Evolutionary conservation across 257 asterid genomes (phyloP).

Genomic region (Craterostigma plantagineum): DNA sequence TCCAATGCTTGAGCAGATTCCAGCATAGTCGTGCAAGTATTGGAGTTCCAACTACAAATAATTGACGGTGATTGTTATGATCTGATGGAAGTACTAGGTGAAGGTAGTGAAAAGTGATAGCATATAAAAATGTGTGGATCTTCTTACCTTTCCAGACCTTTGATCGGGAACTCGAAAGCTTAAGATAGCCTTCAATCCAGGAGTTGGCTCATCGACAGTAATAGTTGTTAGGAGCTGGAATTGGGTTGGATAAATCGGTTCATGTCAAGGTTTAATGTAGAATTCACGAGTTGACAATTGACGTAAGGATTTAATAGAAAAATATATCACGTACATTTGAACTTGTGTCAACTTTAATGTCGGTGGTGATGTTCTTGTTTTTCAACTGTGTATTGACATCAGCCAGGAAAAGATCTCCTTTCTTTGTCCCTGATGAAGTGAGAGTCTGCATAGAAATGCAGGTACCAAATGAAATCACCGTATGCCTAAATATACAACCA

Average conservation of each 20-base stretch:
- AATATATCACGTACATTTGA: conserved; percentile 26
- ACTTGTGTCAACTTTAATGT: conserved; percentile 39
- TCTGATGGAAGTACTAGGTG: no score
- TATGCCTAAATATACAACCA: neutral
- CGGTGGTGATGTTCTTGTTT: conserved; percentile 43
- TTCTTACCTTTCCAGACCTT: conserved; percentile 27
- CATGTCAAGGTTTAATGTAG: neutral
- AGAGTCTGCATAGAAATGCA: conserved; percentile 25
- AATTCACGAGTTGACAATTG: neutral
- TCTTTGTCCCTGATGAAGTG: conserved; percentile 39
- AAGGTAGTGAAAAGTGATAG: no score
- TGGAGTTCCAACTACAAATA: conserved; percentile 27
- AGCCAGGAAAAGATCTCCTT: conserved; percentile 37
- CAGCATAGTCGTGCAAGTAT: conserved; percentile 31
- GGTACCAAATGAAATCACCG: neutral
- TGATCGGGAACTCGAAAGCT: conserved; percentile 30
- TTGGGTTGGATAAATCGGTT: neutral
- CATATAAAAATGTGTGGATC: neutral
- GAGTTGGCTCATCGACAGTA: conserved; percentile 21
- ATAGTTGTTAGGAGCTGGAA: conserved; percentile 25
- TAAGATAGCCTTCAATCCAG: conserved; percentile 24
- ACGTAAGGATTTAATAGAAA: neutral
- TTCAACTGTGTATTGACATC: conserved; percentile 46
- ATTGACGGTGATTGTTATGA: neutral
- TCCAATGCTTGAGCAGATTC: conserved; percentile 28